Conservation (phyloP, 495 filamentous ascomycete genomes). For the Aspergillus cristatus region DNA sequence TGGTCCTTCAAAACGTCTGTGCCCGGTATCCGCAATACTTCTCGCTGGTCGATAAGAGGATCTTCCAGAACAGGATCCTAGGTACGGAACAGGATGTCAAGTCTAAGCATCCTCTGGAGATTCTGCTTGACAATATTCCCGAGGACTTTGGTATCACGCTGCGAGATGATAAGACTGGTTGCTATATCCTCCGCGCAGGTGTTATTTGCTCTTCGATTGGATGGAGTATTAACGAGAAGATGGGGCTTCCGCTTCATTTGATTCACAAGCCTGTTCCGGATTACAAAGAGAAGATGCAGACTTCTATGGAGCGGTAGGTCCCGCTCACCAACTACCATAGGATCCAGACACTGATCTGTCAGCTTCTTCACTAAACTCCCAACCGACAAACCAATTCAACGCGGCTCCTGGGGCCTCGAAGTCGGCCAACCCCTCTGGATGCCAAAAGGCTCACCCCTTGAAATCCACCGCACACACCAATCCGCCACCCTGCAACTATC, state of each 20-base stretch:
- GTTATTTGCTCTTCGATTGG: slow-evolving; percentile 72
- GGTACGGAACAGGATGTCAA: slow-evolving; percentile 52
- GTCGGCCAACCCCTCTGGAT: slow-evolving; percentile 69
- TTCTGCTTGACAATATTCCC: slow-evolving; percentile 73
- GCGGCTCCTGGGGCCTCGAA: slow-evolving; percentile 83
- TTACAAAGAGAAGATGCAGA: slow-evolving; percentile 85
- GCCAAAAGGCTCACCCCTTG: slow-evolving; percentile 65
- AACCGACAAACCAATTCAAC: slow-evolving; percentile 67
- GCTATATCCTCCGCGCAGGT: slow-evolving; percentile 70
- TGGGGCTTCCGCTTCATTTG: slow-evolving; percentile 60
- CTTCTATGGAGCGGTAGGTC: slow-evolving; percentile 70
- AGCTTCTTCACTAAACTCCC: slow-evolving; percentile 78
- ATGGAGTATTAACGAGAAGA: slow-evolving; percentile 71
- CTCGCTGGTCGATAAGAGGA: slow-evolving; percentile 46
- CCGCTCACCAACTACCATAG: too few species aligned
- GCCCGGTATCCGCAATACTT: slow-evolving; percentile 78
- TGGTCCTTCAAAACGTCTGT: slow-evolving; percentile 70
- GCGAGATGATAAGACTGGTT: slow-evolving; percentile 59
- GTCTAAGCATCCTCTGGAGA: slow-evolving; percentile 56
- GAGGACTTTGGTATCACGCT: slow-evolving; percentile 83
- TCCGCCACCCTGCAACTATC: slow-evolving; percentile 44
- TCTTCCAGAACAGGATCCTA: slow-evolving; percentile 67
- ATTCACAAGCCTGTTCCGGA: slow-evolving; percentile 78
- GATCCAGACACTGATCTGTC: too few species aligned
- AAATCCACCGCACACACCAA: slow-evolving; percentile 46